Conservation (phyloP, 805 yeast species). For the Candida adriatica region DNA sequence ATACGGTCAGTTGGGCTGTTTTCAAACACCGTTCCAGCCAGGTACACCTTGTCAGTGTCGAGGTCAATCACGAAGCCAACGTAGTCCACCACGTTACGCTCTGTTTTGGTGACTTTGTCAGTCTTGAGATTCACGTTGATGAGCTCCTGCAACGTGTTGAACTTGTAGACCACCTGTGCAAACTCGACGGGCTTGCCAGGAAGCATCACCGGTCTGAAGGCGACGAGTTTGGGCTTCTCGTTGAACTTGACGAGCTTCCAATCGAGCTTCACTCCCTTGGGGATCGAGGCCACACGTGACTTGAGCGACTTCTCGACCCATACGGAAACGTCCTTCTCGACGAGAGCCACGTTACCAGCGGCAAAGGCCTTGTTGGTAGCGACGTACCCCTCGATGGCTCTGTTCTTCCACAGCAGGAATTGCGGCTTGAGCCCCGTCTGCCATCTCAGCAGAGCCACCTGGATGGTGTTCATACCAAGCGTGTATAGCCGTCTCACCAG, state of each 20-base stretch:
- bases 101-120: constrained; percentile 37
- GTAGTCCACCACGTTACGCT: constrained; percentile 53
- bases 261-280: constrained; percentile 49
- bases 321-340: constrained; percentile 42
- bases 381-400: constrained; percentile 70
- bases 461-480: constrained; percentile 62
- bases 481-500: constrained; percentile 54
- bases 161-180: constrained; percentile 55
- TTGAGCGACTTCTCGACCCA: constrained; percentile 57
- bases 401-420: constrained; percentile 76
- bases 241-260: constrained; percentile 77
- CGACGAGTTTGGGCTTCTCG: constrained; percentile 62
- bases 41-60: constrained; percentile 43
- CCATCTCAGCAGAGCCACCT: constrained; percentile 59
- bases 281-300: constrained; percentile 46
- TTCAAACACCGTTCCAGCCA: constrained; percentile 68
- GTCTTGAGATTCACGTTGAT: constrained; percentile 40
- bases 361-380: constrained; percentile 83
- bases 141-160: constrained; percentile 56
- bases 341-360: constrained; percentile 38
- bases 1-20: constrained; percentile 36
- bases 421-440: constrained; percentile 64
- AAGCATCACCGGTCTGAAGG: constrained; percentile 60
- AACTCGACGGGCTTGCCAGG: constrained; percentile 48
- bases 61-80: constrained; percentile 58